These are phyloP conservation scores for Samsoniella hepiali DNA, from an alignment of 2,329 filamentous ascomycete species.

Conservation along the genomic window DNA sequence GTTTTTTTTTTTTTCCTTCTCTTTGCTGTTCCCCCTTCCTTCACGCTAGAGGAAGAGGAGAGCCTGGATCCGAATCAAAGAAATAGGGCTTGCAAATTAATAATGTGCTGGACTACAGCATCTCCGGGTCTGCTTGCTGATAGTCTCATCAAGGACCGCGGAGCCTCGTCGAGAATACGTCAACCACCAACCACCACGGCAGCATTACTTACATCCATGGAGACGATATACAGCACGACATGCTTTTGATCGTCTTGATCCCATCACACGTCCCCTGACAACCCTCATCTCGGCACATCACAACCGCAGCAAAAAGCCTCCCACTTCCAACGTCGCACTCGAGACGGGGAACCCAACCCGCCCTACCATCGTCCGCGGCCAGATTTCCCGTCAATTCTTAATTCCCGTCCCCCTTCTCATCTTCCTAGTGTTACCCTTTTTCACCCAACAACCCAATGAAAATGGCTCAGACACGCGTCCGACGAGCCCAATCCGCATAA, in stretches of 20 bases:
- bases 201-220: not conserved
- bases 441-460: no score
- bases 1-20: no score
- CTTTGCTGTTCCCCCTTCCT: not conserved
- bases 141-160: no score
- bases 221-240: no score
- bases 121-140: no score
- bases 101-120: no score
- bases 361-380: not conserved
- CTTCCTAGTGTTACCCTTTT: no score
- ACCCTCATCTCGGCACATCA: not conserved
- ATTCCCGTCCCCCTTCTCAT: not conserved
- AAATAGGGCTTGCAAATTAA: not conserved
- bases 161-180: no score
- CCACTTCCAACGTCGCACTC: not conserved
- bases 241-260: no score
- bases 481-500: no score
- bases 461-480: not conserved
- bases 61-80: not conserved
- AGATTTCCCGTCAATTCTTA: slow-evolving; percentile 6
- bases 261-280: no score
- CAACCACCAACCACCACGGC: not conserved
- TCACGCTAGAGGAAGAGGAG: not conserved
- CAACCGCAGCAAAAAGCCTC: not conserved
- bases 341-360: not conserved